Base-by-base conservation (phyloP, 2,329 filamentous ascomycete genomes). In the Aspergillus alliaceus region DNA sequence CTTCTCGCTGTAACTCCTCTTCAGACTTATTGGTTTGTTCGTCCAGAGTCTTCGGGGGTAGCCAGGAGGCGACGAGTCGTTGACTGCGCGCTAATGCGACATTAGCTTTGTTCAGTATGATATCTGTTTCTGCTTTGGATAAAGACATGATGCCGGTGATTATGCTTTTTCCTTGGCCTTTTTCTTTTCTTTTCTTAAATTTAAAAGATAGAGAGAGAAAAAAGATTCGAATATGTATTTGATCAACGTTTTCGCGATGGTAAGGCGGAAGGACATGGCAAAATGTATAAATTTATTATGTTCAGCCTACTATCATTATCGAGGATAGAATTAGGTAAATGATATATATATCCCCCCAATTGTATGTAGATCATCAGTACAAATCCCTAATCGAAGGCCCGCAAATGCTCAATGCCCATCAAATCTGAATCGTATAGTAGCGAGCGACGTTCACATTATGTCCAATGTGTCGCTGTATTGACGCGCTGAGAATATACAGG, bases 31-130 rank as follows among this genome's bases (percentile, higher is more conserved):
- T 67, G 52, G 69, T 63, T 49, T 69, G 62, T 48, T 78, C 75
- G 22, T 75, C 69, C n/a, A 69, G 56, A 6, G 76, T 69, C 56
- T 73, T 75, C n/a, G 80, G 70, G 12, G 82, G 81, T 29, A 86
- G 78, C 81, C 82, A 83, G 61, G 84, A 85, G 51, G 81, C 77
- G 58, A 86, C 74, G 18, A 84, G 72, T 32, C 78, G 78, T 61
- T 84, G 82, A 51, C 78, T 80, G 53, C 80, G 80, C 6, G 84
- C 82, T 9, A 84, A 72, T 3, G 78, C 77, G 47, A 86, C 77
- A 59, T 79, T 83, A 31, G 82, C 75, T 53, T 77, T 75, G 64
- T 85, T 85, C 53, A 82, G 77, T 49, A 86, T 78, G 37, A 85
- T 74, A 60, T 86, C 83, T 40, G 80, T 80, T 57, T 82, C 79